Base-by-base conservation (phyloP, 1,284 basidiomycete species). In the Irpex sp. region DNA sequence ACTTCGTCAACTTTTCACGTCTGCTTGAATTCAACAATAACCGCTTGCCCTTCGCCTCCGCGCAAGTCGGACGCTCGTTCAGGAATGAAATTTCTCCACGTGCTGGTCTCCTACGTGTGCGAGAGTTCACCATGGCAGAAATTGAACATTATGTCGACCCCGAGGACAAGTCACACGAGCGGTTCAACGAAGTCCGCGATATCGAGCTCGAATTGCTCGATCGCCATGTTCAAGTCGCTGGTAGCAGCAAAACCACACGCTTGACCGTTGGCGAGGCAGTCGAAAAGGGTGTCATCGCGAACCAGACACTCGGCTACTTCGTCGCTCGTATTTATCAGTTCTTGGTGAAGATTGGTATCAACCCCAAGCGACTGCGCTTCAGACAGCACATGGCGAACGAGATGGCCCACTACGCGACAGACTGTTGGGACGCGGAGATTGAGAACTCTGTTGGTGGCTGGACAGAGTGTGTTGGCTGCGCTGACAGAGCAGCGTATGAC, bases 401-500 rank as follows among this genome's bases (percentile, higher is more conserved):
- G 81, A 98, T 98, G 97, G 97, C 97, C 0, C 97, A 99, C 77
- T 99, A 99, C 76, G 97, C 97, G 63, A 87, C 94, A 36, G 97
- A 99, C 79, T 99, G 97, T 79, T 99, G 97, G 97, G 97, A 99
- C 75, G 96, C 96, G 63, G 97, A 99, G 81, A 98, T 99, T 68
- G 85, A 95, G 70, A 96, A 94, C 61, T 92, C 93, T 56, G 92
- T 89, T 70, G 53, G 53, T 21, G 97, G 97, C 59, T 99, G 97
- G 97, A 97, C 95, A 65, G 97, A 99, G 79, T 99, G 97, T 76
- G 96, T 98, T 58, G 97, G 97, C n/a, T 99, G 97, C 77, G 97
- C 97, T 55, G 97, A 99, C 78, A 90, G 97, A 61, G 94, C 94
- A 8, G 97, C 97, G 35, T 99, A 98, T 78, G 97, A 99, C 74